phyloP scores from a whole-genome alignment of 1,284 basidiomycete genomes.

The Irpex sp. region DNA sequence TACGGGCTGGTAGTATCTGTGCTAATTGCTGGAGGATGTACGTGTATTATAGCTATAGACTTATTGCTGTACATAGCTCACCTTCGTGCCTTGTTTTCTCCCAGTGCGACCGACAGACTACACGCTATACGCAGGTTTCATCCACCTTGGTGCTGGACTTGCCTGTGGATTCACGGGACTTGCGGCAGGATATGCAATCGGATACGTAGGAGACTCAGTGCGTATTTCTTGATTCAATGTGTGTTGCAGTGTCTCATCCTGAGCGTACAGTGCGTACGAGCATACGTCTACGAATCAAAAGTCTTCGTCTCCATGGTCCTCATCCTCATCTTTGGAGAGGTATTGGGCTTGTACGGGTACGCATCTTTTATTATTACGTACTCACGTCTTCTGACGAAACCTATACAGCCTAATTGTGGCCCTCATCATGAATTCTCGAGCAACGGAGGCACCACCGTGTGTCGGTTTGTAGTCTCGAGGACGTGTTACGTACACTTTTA shows the following conservation, averaged over 20 bases:
- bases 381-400: not conserved
- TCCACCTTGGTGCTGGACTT: constrained; percentile 93
- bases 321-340: constrained; percentile 93
- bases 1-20: constrained; percentile 71
- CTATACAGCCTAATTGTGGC: constrained; percentile 76
- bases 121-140: constrained; percentile 83
- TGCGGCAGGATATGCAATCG: constrained; percentile 98
- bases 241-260: not conserved
- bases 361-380: constrained; percentile 20
- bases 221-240: constrained; percentile 25
- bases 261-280: constrained; percentile 56
- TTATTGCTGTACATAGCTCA: not conserved
- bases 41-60: constrained; percentile 23
- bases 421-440: constrained; percentile 81
- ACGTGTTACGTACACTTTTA: not conserved
- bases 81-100: constrained; percentile 4
- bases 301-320: constrained; percentile 91
- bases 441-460: constrained; percentile 29
- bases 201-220: constrained; percentile 92
- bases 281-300: constrained; percentile 81
- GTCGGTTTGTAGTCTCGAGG: constrained; percentile 2
- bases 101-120: constrained; percentile 67
- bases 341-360: constrained; percentile 85
- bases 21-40: constrained; percentile 60
- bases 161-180: constrained; percentile 91